Base-by-base conservation (phyloP, 257 asterid species). In the Penstemon newberryi region DNA sequence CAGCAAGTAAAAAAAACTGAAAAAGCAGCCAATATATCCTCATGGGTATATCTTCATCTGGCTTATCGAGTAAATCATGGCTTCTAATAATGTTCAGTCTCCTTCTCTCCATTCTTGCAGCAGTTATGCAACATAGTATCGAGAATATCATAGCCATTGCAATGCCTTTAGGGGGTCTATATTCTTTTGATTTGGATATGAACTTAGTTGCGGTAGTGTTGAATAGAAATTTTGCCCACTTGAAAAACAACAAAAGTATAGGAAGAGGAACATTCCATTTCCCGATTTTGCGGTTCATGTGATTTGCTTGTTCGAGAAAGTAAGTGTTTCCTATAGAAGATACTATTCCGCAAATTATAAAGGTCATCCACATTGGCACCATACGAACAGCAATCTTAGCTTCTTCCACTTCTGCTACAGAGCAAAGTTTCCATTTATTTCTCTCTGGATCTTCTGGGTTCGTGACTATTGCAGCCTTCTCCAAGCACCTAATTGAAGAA, bases 231-330 rank as follows among this genome's bases (percentile, higher is more conserved):
- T 60, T 72, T 3, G 52, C 70, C 50, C 63, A 41, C 55, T n/a
- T 4, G 41, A 45, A 62, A 1, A 84, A 53, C 50, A 86, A 67
- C 5, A 80, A 69, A 51, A 86, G 58, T 13, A 70, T 54, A 0
- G 73, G 85, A 6, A 73, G 75, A 58, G 95, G 90, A 25, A 82
- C 67, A 18, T 66, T 84, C 79, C 83, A 65, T 50, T 71, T 60
- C n/a, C 93, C 92, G 0, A 84, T 43, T 50, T 67, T 79, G 9
- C 79, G 80, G 53, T 81, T 64, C 89, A 88, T 72, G 66, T 72
- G 60, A 12, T 58, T 84, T 3, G 89, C 86, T 79, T 88, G 96
- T 70, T 88, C 92, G 1, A 84, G 62, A 36, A 88, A 88, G 84
- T 85, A 88, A 5, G 92, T 87, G 71, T 77, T 85, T 60, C 85